Evolutionary conservation across 2,329 filamentous ascomycete species (phyloP).

Genomic region (Fusarium sp.): DNA sequence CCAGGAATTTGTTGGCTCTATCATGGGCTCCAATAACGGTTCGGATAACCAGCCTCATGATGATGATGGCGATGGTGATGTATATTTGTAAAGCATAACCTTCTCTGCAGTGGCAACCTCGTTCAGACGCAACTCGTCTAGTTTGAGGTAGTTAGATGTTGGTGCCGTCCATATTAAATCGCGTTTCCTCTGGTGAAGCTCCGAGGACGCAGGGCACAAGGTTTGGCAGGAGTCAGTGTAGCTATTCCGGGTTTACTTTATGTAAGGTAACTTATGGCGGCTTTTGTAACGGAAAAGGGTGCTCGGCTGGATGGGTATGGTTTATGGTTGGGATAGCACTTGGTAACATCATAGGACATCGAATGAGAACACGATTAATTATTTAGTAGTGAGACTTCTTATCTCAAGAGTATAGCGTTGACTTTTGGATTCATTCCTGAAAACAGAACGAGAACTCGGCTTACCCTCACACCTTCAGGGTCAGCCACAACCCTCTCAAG

Average conservation of each 20-base stretch:
- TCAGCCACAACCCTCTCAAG: no score
- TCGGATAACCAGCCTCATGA: constrained; percentile 47
- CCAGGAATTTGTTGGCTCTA: constrained; percentile 84
- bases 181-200: background rate
- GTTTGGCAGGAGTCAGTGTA: background rate
- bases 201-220: background rate
- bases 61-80: constrained; percentile 41
- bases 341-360: constrained; percentile 19
- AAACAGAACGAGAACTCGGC: background rate
- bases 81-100: background rate
- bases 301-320: constrained; percentile 2
- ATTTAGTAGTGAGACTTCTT: background rate
- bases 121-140: background rate
- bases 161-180: background rate
- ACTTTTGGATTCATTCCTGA: no score
- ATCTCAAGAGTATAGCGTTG: no score
- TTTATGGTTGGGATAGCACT: constrained; percentile 15
- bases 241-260: background rate
- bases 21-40: constrained; percentile 63
- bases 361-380: constrained; percentile 29
- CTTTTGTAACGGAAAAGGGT: constrained; percentile 21
- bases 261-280: background rate
- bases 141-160: background rate
- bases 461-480: no score
- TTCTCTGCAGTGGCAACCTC: background rate